Base-by-base conservation (phyloP, 1,284 basidiomycete species). In the Volvariella volvacea region DNA sequence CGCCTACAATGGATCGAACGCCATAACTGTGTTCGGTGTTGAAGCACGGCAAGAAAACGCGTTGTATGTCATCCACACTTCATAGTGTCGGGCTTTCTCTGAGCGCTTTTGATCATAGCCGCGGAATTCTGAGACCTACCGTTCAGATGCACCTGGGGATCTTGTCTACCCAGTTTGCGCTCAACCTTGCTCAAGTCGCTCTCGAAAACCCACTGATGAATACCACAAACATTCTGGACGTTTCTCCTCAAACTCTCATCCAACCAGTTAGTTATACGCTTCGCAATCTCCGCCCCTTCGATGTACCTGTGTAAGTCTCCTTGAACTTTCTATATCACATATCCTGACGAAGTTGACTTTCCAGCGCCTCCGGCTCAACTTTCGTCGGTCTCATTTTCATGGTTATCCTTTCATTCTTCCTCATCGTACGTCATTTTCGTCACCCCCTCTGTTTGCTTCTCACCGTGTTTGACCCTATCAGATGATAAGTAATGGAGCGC, bases 321-420 rank as follows among this genome's bases (percentile, higher is more conserved):
- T 43, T 36, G 22, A 31, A 33, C 25, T 9, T 15, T 39, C 38
- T 25, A 31, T 37, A 19, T 10, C 25, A 25, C 33, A 8, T 25
- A 28, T 44, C 37, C 20, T 47, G 6, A 43, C 19, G 12, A 34
- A 37, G 7, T 36, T 7, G 17, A 32, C 31, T 41, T 39, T 45
- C 19, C 51, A 88, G 87, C 3, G 85, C 86, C 0, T 69, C 76
- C 8, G 89, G 88, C 0, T 61, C 67, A 2, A 67, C 64, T 1
- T 85, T 83, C 48, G 86, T 90, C 19, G 88, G 84, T 19, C 66
- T 87, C 4, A 84, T 90, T 48, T 91, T 88, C 64, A 65, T 85
- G 37, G 63, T 80, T 43, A 88, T 90, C 48, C 62, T 81, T 22
- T 65, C 78, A 0, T 68, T 62, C 47, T 64, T 64, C 50, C 53